phyloP scores from a whole-genome alignment of 352 stramenopile genomes.

The Pythium phragmiticola region DNA sequence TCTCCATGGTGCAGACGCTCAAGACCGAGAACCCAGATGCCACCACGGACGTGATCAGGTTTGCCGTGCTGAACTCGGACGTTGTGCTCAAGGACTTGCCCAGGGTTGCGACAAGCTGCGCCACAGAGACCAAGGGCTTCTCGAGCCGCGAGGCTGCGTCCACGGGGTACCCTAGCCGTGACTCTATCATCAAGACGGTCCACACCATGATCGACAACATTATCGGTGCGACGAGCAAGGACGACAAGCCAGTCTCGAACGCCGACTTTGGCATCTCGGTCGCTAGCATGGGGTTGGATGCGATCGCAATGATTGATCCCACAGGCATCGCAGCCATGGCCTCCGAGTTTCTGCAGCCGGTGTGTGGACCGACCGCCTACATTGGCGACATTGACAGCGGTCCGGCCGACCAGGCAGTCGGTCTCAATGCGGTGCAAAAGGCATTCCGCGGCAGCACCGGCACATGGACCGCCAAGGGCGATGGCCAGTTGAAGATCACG shows the following conservation, averaged over 20 bases:
- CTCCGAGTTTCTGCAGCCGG: conserved; percentile 49
- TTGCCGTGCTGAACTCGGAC: conserved; percentile 37
- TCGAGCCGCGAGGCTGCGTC: conserved; percentile 31
- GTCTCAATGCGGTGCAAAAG: conserved; percentile 36
- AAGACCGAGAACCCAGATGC: conserved; percentile 28
- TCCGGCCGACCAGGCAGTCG: conserved; percentile 39
- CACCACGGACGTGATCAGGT: conserved; percentile 35
- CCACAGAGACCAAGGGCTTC: conserved; percentile 12
- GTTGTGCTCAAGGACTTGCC: conserved; percentile 54
- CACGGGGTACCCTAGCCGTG: conserved; percentile 29
- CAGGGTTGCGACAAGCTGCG: conserved; percentile 41
- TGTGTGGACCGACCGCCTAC: conserved; percentile 47
- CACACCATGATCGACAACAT: conserved; percentile 39
- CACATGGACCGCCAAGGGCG: conserved; percentile 41
- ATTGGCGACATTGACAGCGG: conserved; percentile 57
- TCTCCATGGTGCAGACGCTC: conserved; percentile 40
- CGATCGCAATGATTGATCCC: conserved; percentile 45
- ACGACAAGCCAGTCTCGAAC: conserved; percentile 37
- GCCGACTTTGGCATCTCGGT: conserved; percentile 43
- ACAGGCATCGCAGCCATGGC: conserved; percentile 39
- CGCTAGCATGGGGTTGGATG: conserved; percentile 39
- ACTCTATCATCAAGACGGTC: conserved; percentile 45
- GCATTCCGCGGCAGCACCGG: conserved; percentile 43
- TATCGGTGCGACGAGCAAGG: conserved; percentile 25
- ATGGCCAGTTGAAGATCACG: conserved; percentile 36